Conservation (phyloP, 2,329 filamentous ascomycete species). For the Phaeosphaeria sp. region DNA sequence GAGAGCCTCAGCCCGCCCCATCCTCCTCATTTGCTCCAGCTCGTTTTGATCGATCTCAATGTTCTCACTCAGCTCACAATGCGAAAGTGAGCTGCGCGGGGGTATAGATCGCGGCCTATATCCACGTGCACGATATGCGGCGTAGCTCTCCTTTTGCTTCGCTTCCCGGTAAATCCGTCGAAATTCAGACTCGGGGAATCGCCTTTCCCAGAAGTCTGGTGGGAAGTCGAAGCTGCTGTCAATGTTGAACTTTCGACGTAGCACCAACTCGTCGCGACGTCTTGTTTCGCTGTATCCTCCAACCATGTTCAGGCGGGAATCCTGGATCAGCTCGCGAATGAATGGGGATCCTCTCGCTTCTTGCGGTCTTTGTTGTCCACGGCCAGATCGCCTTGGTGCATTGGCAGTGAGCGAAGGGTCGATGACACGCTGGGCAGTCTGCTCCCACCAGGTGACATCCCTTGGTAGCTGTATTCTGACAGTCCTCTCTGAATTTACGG, state of each 20-base stretch:
- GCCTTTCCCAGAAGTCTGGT: slow-evolving; percentile 25
- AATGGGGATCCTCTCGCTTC: slow-evolving; percentile 7
- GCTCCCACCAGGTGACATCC: slow-evolving; percentile 35
- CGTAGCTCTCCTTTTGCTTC: slow-evolving; percentile 10
- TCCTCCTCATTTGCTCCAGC: slow-evolving; percentile 10
- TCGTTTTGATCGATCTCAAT: slow-evolving; percentile 15
- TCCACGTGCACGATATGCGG: slow-evolving; percentile 18
- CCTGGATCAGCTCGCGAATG: slow-evolving; percentile 18
- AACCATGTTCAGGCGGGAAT: slow-evolving; percentile 9
- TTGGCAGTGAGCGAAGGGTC: slow-evolving; percentile 4
- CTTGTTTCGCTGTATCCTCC: slow-evolving; percentile 13
- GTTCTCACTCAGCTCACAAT: slow-evolving; percentile 24
- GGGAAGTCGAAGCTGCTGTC: slow-evolving; percentile 15
- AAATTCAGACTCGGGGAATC: slow-evolving; percentile 16
- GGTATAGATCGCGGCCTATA: slow-evolving; percentile 18
- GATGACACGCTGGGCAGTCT: slow-evolving; percentile 13
- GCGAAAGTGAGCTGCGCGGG: slow-evolving; percentile 29
- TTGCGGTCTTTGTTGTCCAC: background rate
- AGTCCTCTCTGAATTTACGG: slow-evolving; percentile 9
- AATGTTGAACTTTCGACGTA: slow-evolving; percentile 32
- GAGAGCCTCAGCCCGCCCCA: slow-evolving; percentile 18
- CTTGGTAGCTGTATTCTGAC: slow-evolving; percentile 7
- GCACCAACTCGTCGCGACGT: slow-evolving; percentile 22
- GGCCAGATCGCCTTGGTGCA: slow-evolving; percentile 7
- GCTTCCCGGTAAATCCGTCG: slow-evolving; percentile 8